Conservation (phyloP, 1,284 basidiomycete genomes). For the Melampsora americana region DNA sequence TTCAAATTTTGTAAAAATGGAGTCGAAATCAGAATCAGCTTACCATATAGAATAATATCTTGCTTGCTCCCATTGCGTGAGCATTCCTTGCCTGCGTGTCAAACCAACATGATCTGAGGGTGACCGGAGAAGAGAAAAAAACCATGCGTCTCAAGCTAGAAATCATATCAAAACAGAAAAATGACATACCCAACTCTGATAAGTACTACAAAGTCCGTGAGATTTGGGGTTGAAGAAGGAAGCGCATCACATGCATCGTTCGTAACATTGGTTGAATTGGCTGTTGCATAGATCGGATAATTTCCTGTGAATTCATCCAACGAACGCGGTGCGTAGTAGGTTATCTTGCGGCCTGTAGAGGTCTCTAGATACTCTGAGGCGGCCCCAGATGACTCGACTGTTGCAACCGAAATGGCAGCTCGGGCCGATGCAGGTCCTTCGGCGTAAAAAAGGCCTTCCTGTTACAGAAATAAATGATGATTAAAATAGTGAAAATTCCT, state of each 20-base stretch:
- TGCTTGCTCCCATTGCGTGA: conserved; percentile 19
- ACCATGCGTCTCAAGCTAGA: neutral
- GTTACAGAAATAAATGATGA: neutral
- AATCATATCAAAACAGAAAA: neutral
- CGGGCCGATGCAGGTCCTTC: conserved; percentile 29
- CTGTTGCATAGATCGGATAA: conserved; percentile 31
- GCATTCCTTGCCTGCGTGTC: conserved; percentile 13
- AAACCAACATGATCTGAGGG: conserved; percentile 29
- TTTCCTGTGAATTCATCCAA: conserved; percentile 5
- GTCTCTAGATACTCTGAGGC: conserved; percentile 1
- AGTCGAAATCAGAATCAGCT: neutral
- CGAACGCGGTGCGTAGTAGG: conserved; percentile 18
- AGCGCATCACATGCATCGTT: conserved; percentile 37
- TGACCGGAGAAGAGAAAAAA: too few relatives aligned
- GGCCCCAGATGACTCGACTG: conserved; percentile 8
- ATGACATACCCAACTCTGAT: conserved; percentile 28
- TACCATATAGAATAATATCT: conserved; percentile 39
- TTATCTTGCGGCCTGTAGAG: conserved; percentile 19
- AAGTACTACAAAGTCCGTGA: conserved; percentile 28
- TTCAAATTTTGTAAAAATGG: neutral
- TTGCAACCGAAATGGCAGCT: conserved; percentile 37
- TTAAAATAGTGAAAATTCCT: neutral
- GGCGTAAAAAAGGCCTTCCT: conserved; percentile 39
- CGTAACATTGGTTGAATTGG: conserved; percentile 19
- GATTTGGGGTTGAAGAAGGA: conserved; percentile 25